Evolutionary conservation across 164 flowering plant genomes (phyloP), one percentile per base, ranked within the genome.

Genomic region (Buxus sempervirens): DNA sequence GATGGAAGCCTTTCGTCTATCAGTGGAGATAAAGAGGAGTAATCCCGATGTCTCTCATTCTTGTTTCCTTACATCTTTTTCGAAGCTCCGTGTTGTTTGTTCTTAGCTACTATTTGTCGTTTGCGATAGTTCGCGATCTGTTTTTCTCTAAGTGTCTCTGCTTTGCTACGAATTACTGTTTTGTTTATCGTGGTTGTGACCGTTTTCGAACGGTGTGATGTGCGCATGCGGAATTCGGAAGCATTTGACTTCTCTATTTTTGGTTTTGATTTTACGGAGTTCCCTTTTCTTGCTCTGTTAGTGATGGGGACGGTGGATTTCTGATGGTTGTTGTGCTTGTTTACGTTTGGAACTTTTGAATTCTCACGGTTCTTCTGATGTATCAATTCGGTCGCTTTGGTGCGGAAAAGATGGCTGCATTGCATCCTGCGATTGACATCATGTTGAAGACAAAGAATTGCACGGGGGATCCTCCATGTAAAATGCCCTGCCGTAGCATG

Each of bases 21-120:
- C 28, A 59, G 74, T 32, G 85, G 64, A n/a, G 80, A 77, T 16
- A 73, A 81, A 32, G 77, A 78, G 64, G 85, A 81, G 88, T 85
- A 72, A 53, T 86, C 78, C 57, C 38, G 32, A 14, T 48, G 12
- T 26, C 58, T 27, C 68, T 26, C 45, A 32, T 32, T 9, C 54
- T 54, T 61, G 54, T 41, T 48, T 58, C 58, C 27, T 58, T 22
- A 20, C 28, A 3, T 32, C 7, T 7, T 32, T 32, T 32, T 32
- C 38, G 5, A 32, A 32, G 38, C 38, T 32, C 7, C 38, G 7
- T 32, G 38, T 32, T 32, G 38, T 32, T n/a, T 32, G 7, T 32
- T 32, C 3, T 32, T 32, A 32, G 38, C 18, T 45, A 4, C 1
- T 45, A 15, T 45, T 45, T 10, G 14, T 45, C 16, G 51, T 15